Conservation (phyloP, 73 alveolate genomes). For the Paramecium biaurelia region DNA sequence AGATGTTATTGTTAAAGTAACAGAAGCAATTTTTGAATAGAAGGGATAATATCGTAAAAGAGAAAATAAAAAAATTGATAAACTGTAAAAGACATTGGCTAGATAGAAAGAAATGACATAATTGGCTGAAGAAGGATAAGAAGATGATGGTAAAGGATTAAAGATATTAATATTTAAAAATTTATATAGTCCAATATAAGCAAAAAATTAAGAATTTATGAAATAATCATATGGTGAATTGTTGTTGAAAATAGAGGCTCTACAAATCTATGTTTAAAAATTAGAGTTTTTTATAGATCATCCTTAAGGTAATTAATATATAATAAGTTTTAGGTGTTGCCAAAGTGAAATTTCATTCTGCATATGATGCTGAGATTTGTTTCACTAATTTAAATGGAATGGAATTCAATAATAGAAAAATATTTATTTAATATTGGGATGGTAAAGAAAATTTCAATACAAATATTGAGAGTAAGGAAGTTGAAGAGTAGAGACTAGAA, state of each 20-base stretch:
- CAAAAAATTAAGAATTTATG: conserved; percentile 40
- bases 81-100: conserved; percentile 69
- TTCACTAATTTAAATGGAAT: conserved; percentile 69
- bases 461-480: conserved; percentile 68
- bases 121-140: conserved; percentile 76
- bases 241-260: conserved; percentile 59
- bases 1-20: conserved; percentile 68
- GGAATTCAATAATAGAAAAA: conserved; percentile 63
- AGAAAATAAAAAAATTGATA: conserved; percentile 67
- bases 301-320: conserved; percentile 69
- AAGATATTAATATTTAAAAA: conserved; percentile 75
- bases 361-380: conserved; percentile 78
- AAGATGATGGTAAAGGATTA: conserved; percentile 72
- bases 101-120: conserved; percentile 66
- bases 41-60: conserved; percentile 81
- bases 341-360: conserved; percentile 67
- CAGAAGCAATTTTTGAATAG: conserved; percentile 77
- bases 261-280: conserved; percentile 73
- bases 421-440: conserved; percentile 80
- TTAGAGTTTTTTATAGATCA: conserved; percentile 67
- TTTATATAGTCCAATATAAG: conserved; percentile 57
- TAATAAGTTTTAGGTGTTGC: conserved; percentile 58
- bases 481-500: conserved; percentile 69
- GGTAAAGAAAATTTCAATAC: conserved; percentile 79
- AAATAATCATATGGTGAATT: conserved; percentile 62